Percentiles rank a stretch among this genome's conserved stretches.
Evolutionary conservation across 75 land plant genomes (phyloP).

Genomic region (Isoetes taiwanensis): DNA sequence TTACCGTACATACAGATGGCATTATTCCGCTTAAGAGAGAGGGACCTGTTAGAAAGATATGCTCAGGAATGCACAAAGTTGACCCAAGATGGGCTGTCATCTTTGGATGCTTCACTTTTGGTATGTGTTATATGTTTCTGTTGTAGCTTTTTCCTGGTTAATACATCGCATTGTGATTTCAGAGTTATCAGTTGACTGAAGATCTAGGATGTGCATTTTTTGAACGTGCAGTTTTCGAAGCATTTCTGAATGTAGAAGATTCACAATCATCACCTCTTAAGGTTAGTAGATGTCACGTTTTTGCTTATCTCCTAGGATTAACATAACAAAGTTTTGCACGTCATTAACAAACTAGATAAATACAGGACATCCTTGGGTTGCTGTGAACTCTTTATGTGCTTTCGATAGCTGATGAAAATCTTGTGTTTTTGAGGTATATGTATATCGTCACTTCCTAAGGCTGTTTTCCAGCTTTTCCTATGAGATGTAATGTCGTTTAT

Average conservation of each 20-base stretch:
- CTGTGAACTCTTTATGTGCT: constrained; percentile 61
- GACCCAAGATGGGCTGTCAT: no score
- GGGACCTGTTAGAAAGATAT: no score
- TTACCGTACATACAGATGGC: no score
- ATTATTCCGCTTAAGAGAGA: no score
- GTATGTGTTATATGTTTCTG: no score
- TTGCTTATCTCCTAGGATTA: background rate
- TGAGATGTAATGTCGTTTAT: no score
- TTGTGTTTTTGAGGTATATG: constrained; percentile 68
- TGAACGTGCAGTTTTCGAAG: constrained; percentile 47
- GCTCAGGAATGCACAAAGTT: no score
- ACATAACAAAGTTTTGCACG: background rate
- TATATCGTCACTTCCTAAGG: background rate
- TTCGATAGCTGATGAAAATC: constrained; percentile 53
- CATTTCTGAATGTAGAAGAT: constrained; percentile 39
- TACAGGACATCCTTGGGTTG: constrained; percentile 54
- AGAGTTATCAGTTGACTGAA: constrained; percentile 80
- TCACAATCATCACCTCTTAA: constrained; percentile 34
- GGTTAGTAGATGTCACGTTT: constrained; percentile 21
- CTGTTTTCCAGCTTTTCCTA: no score
- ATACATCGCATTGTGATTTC: no score
- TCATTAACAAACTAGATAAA: background rate
- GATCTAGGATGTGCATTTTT: constrained; percentile 80
- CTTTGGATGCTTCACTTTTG: no score
- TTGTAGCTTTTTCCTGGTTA: no score